phyloP scores from a whole-genome alignment of 106 monocot species.

The Platanthera guangdongensis region DNA sequence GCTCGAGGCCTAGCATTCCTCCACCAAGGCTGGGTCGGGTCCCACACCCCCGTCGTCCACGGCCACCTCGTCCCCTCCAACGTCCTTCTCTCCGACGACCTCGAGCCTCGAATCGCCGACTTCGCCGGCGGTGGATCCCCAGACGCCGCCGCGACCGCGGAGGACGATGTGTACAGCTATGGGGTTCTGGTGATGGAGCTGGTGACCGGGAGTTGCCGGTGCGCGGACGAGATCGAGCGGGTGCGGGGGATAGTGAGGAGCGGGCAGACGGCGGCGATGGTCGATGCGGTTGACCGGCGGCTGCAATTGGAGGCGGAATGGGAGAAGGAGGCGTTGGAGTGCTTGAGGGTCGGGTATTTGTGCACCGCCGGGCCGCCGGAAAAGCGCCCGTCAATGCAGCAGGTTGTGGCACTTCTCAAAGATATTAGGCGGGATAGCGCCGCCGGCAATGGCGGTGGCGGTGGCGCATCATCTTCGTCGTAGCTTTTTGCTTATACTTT shows the following conservation, averaged over 20 bases:
- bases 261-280: conserved; percentile 21
- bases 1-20: conserved; percentile 88
- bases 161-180: conserved; percentile 60
- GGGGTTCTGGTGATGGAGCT: conserved; percentile 74
- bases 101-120: conserved; percentile 65
- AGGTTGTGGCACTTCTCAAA: conserved; percentile 79
- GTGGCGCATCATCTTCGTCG: background rate
- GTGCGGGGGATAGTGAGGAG: conserved; percentile 33
- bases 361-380: conserved; percentile 54
- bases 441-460: background rate
- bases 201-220: conserved; percentile 43
- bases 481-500: background rate
- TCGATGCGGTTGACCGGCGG: conserved; percentile 34
- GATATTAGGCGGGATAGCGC: conserved; percentile 32
- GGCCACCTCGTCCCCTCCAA: conserved; percentile 51
- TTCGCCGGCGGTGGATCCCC: conserved; percentile 5
- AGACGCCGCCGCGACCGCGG: conserved; percentile 14
- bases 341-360: conserved; percentile 52
- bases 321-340: conserved; percentile 56
- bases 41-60: conserved; percentile 50
- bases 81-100: conserved; percentile 58
- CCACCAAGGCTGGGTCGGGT: conserved; percentile 72
- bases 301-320: conserved; percentile 15
- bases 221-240: conserved; percentile 34
- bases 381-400: conserved; percentile 77